These are phyloP conservation scores for Schwanniomyces pseudopolymorphus DNA, from an alignment of 805 yeast genomes.

Conservation along the genomic window DNA sequence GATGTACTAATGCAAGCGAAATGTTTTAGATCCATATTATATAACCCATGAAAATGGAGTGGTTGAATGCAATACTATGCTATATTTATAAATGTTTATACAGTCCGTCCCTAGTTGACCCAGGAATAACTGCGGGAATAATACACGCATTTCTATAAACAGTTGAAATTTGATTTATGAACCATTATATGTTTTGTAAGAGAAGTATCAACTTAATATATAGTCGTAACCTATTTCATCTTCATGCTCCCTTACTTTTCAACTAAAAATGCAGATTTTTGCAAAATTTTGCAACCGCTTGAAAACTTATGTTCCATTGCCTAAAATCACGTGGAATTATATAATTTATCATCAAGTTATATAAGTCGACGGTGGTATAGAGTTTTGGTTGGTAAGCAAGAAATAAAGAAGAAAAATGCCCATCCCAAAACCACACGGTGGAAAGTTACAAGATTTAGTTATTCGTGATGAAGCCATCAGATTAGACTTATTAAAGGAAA, in stretches of 20 bases:
- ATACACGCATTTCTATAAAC: too few relatives aligned
- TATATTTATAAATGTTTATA: too few relatives aligned
- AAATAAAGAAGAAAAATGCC: slow-evolving; percentile 44
- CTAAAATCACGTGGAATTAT: slow-evolving; percentile 13
- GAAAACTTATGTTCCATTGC: neutral
- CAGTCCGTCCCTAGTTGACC: too few relatives aligned
- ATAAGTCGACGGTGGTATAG: neutral
- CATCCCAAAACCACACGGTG: slow-evolving; percentile 83
- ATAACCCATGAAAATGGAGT: too few relatives aligned
- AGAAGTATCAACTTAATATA: too few relatives aligned
- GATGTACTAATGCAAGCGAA: neutral
- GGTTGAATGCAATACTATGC: too few relatives aligned
- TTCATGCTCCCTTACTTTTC: neutral
- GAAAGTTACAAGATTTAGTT: slow-evolving; percentile 78
- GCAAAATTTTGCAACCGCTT: neutral
- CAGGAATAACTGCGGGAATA: too few relatives aligned
- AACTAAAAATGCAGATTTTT: neutral
- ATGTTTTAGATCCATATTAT: neutral
- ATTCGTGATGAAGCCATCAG: slow-evolving; percentile 73
- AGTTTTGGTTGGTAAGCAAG: neutral
- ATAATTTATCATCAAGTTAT: slow-evolving; percentile 5
- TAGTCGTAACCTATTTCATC: too few relatives aligned
- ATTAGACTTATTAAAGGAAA: slow-evolving; percentile 56
- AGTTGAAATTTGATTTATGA: too few relatives aligned
- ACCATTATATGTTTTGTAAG: too few relatives aligned